Evolutionary conservation across 2,329 filamentous ascomycete genomes (phyloP), one percentile per base, ranked within the genome.

Genomic region (Chalaropsis ovoidea): DNA sequence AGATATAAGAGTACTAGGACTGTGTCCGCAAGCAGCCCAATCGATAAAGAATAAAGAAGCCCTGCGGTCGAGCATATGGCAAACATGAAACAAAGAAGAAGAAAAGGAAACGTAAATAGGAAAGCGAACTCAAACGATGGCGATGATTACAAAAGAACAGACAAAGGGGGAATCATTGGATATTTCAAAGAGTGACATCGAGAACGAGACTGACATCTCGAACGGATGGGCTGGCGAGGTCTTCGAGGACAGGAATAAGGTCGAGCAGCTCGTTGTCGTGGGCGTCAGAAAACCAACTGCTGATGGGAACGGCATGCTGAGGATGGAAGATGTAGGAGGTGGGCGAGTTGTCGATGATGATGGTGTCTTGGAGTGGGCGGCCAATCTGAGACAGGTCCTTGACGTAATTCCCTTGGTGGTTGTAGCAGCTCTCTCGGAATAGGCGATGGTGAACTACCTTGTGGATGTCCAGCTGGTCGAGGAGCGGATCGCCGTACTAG

Each of bases 311-410:
- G 68, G 94, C 94, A 75, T 99, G 94, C 79, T 99, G 93, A 27
- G 94, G 94, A 75, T 99, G 94, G 82, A 99, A 99, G 72, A 99
- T 97, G 79, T 99, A 99, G 13, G 93, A 97, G 3, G 94, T 99
- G 1, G 94, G 94, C 60, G 94, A 97, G 77, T 99, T 99, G 79
- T 99, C 94, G 73, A 99, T 99, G 75, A 99, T 99, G 74, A 99
- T 99, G 22, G 93, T 99, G 74, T 99, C 93, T 76, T 90, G 90
- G 66, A 99, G 84, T 75, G 97, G 92, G 70, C 94, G 88, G 63
- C 94, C 94, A 67, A 99, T 88, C 80, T 97, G 94, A 60, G 94
- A 97, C 65, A 99, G 83, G 74, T 99, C 94, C 83, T 99, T 99
- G 75, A 99, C 94, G 71, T 99, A 99, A 76, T 99, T 99, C 71